Base-by-base conservation (phyloP, 495 filamentous ascomycete genomes). In the Platismatia glauca region DNA sequence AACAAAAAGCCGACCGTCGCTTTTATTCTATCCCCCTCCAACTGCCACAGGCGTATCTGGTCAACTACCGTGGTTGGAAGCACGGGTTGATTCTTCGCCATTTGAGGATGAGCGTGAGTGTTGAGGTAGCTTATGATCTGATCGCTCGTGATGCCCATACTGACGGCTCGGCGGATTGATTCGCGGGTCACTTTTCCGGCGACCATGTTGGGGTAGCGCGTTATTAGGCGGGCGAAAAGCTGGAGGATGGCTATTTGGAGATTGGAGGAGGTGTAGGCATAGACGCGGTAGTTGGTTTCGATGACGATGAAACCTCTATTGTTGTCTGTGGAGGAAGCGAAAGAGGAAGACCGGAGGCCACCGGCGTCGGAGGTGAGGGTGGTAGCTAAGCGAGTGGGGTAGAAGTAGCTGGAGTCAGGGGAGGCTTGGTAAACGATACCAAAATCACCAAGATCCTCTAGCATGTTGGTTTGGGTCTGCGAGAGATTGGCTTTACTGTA, bases 201-300 rank as follows among this genome's bases (percentile, higher is more conserved):
- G 41, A 97, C 87, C 71, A 98, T 85, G 74, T 95, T 94, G 0
- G 90, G 89, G 73, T 93, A 96, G 63, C 93, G 91, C 71, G 88
- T 87, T 61, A 84, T 85, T 55, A 98, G 85, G 22, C 86, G 84
- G 35, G 85, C 81, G 76, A 98, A 98, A 63, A 98, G 86, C 38
- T 86, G 84, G n/a, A 98, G 84, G 56, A 98, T 88, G 59, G 90
- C 89, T 66, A 97, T 97, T 72, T 95, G 91, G 0, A 98, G 82
- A 1, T 90, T 89, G 0, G 91, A 96, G 31, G 84, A 85, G 8
- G 95, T 97, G 76, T 97, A 98, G 37, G 94, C 94, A 76, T 98
- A 98, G 66, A 98, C 75, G 34, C 94, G 89, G 76, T 97, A 97
- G 76, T 98, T 98, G n/a, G 94, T 98, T 79, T 98, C 94, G 67